phyloP scores from a whole-genome alignment of 2,329 filamentous ascomycete genomes.

The Orbilia ellipsospora region DNA sequence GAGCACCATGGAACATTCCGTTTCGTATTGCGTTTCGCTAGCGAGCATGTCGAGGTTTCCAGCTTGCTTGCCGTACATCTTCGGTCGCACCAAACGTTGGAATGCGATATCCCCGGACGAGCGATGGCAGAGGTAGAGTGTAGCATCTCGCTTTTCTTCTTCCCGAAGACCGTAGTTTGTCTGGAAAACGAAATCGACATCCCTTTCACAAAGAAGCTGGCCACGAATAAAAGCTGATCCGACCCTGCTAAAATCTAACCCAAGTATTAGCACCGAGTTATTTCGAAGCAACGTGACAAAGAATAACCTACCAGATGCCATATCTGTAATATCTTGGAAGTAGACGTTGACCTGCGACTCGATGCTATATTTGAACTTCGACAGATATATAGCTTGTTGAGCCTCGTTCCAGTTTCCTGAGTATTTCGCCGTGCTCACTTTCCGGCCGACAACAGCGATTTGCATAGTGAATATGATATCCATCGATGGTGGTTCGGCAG shows the following conservation, averaged over 20 bases:
- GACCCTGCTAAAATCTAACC: conserved; percentile 42
- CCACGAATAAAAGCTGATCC: conserved; percentile 43
- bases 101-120: conserved; percentile 51
- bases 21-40: conserved; percentile 28
- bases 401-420: conserved; percentile 33
- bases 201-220: conserved; percentile 44
- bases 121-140: conserved; percentile 52
- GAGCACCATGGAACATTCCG: conserved; percentile 42
- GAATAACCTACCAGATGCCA: conserved; percentile 36
- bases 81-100: conserved; percentile 49
- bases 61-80: conserved; percentile 26
- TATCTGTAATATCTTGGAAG: conserved; percentile 53
- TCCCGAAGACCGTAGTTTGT: conserved; percentile 53
- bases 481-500: conserved; percentile 42
- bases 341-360: conserved; percentile 46
- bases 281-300: too few species aligned
- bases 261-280: too few species aligned
- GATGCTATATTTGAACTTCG: conserved; percentile 51
- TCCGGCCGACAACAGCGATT: conserved; percentile 45
- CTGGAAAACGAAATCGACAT: conserved; percentile 52
- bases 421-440: conserved; percentile 46
- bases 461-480: conserved; percentile 54
- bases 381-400: conserved; percentile 39
- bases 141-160: conserved; percentile 50
- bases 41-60: conserved; percentile 38